Base-by-base conservation (phyloP, 1,139 yeast genomes). In the Suhomyces panamericanus region DNA sequence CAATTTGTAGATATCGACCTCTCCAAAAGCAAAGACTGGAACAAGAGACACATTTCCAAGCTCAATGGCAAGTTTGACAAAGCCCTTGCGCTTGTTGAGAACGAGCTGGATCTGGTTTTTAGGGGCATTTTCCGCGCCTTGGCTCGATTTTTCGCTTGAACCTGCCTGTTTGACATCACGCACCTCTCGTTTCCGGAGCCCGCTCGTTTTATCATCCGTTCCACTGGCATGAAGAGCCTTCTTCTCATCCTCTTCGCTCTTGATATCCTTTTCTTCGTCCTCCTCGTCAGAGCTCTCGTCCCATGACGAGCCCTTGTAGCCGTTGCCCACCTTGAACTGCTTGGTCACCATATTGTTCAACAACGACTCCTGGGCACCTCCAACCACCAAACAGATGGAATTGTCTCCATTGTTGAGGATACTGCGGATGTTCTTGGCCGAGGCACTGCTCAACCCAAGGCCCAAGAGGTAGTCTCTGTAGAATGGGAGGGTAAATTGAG, bases 11-110 rank as follows among this genome's bases (percentile, higher is more conserved):
- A 88, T 69, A 48, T 87, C 88, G 32, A 86, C 95, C 59, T 93
- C 99, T 3, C 99, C 99, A 70, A 93, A 93, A 20, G 90, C 95
- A 63, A 87, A 83, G 3, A 87, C 81, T 0, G 99, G 99, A 1
- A 93, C 98, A 14, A 93, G 64, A 26, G 80, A 75, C 0, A 89
- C 83, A 55, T 87, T 85, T 0, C 95, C 95, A 17, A 83, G 71
- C 56, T 85, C 85, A 49, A 93, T 72, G 0, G 98, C 99, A 36
- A 93, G 63, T 57, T 87, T 89, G 35, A 93, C 83, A 64, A 93
- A 93, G 0, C 99, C 99, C 57, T 85, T 87, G 32, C 99, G 77
- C 55, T 83, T 86, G 40, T 82, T 75, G 34, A 95, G 67, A 1
- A 93, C 88, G 43, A 95, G 67, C 43, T 59, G 60, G 41, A 70